Conservation (phyloP, 2,329 filamentous ascomycete species). For the Dichotomopilus funicola region DNA sequence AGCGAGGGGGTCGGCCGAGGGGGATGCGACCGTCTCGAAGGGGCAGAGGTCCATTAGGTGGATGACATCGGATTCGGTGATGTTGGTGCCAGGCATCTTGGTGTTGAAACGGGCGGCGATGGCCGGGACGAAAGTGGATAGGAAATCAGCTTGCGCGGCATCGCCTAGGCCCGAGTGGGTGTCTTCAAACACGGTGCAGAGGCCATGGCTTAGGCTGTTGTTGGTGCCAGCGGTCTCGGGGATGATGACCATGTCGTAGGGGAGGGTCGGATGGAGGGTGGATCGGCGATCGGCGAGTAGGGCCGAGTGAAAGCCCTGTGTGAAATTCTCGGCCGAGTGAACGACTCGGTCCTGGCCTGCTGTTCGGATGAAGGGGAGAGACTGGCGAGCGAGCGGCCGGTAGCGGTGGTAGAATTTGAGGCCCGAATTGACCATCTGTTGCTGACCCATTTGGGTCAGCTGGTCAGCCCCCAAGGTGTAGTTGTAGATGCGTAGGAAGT, state of each 20-base stretch:
- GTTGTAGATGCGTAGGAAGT: slow-evolving; percentile 64
- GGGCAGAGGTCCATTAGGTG: slow-evolving; percentile 85
- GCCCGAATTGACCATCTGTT: slow-evolving; percentile 68
- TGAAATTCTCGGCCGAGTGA: slow-evolving; percentile 66
- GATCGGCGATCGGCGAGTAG: slow-evolving; percentile 32
- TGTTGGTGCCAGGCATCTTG: slow-evolving; percentile 59
- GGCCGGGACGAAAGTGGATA: slow-evolving; percentile 55
- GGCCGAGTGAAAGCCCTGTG: slow-evolving; percentile 61
- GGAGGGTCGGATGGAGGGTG: slow-evolving; percentile 37
- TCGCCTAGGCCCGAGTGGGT: slow-evolving; percentile 41
- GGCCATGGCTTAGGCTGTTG: slow-evolving; percentile 73
- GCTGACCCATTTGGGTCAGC: slow-evolving; percentile 60
- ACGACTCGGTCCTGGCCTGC: slow-evolving; percentile 37
- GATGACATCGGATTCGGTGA: slow-evolving; percentile 57
- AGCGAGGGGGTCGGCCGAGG: slow-evolving; percentile 49
- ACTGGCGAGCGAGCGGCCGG: slow-evolving; percentile 43
- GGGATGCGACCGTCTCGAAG: slow-evolving; percentile 65
- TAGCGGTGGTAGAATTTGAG: slow-evolving; percentile 72
- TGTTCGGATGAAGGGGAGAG: slow-evolving; percentile 42
- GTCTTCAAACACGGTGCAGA: slow-evolving; percentile 64
- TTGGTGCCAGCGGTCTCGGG: slow-evolving; percentile 62
- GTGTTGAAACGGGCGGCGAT: slow-evolving; percentile 65
- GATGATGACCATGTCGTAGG: slow-evolving; percentile 58
- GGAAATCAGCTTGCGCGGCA: slow-evolving; percentile 51
- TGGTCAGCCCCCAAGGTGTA: slow-evolving; percentile 52